These are phyloP conservation scores for Ceratocystis cacaofunesta DNA, from an alignment of 2,329 filamentous ascomycete genomes.

Conservation along the genomic window DNA sequence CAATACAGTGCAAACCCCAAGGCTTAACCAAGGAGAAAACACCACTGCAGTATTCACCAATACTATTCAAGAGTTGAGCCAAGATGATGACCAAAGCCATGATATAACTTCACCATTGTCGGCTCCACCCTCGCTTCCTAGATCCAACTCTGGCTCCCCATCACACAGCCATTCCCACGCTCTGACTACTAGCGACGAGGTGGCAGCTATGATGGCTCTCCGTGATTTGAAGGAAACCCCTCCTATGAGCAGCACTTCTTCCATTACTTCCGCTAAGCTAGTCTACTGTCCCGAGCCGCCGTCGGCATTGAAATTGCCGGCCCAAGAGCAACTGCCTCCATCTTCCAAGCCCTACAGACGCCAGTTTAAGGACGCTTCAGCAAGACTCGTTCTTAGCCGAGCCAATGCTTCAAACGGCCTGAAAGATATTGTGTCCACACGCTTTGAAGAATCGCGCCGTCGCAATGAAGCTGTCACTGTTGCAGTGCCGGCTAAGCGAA, in stretches of 20 bases:
- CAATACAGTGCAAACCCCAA: not conserved
- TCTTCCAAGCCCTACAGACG: constrained; percentile 10
- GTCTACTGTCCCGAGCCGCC: constrained; percentile 14
- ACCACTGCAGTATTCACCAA: not conserved
- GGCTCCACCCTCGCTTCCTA: constrained; percentile 1
- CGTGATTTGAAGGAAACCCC: constrained; percentile 15
- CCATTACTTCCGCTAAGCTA: not conserved
- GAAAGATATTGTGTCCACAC: constrained; percentile 10
- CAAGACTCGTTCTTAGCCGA: not conserved
- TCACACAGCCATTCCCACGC: constrained; percentile 9
- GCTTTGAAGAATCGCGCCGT: constrained; percentile 12
- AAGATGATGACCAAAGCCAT: not conserved
- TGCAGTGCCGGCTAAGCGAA: constrained; percentile 12
- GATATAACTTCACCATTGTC: constrained; percentile 11
- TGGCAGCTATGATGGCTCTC: constrained; percentile 14
- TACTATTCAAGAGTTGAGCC: not conserved
- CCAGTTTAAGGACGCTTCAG: constrained; percentile 6
- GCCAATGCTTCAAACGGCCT: not conserved
- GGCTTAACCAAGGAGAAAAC: not conserved
- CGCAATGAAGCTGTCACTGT: constrained; percentile 9
- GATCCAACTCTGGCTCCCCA: constrained; percentile 4
- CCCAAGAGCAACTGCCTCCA: not conserved
- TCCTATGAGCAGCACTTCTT: not conserved
- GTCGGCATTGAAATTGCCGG: not conserved
- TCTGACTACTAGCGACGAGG: constrained; percentile 15